These are phyloP conservation scores for Laetiporus sulphureus DNA, from an alignment of 1,284 basidiomycete species.

Conservation along the genomic window DNA sequence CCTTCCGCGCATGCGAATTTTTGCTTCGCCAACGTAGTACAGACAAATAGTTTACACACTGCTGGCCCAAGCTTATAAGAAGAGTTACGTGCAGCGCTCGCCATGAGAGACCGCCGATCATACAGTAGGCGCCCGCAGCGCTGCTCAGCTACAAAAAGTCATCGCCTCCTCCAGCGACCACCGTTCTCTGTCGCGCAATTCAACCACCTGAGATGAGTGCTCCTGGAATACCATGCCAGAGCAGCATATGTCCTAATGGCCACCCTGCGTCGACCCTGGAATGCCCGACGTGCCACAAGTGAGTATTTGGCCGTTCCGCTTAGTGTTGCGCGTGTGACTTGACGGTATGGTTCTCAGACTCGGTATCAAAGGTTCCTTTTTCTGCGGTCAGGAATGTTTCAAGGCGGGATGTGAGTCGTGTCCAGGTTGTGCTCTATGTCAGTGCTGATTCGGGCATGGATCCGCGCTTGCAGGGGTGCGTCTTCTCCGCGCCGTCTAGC, in stretches of 20 bases:
- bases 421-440: constrained; percentile 1
- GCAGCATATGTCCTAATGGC: constrained; percentile 61
- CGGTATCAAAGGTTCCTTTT: constrained; percentile 76
- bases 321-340: constrained; percentile 10
- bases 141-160: no score
- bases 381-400: constrained; percentile 83
- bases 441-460: neutral
- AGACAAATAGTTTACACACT: no score
- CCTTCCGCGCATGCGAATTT: no score
- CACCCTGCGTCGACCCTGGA: constrained; percentile 72
- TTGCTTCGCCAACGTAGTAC: no score
- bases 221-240: constrained; percentile 52
- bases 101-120: no score
- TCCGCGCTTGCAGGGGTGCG: constrained; percentile 39
- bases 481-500: constrained; percentile 7
- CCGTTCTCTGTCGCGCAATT: no score
- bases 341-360: constrained; percentile 44
- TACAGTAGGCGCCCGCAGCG: no score
- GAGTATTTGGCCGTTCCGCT: constrained; percentile 19
- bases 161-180: no score
- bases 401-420: constrained; percentile 67
- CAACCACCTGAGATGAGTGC: constrained; percentile 23
- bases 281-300: constrained; percentile 83
- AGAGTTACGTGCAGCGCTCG: no score
- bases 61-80: no score